Evolutionary conservation across 108 stramenopile genomes (phyloP).

Genomic region (Cyclotella atomus): DNA sequence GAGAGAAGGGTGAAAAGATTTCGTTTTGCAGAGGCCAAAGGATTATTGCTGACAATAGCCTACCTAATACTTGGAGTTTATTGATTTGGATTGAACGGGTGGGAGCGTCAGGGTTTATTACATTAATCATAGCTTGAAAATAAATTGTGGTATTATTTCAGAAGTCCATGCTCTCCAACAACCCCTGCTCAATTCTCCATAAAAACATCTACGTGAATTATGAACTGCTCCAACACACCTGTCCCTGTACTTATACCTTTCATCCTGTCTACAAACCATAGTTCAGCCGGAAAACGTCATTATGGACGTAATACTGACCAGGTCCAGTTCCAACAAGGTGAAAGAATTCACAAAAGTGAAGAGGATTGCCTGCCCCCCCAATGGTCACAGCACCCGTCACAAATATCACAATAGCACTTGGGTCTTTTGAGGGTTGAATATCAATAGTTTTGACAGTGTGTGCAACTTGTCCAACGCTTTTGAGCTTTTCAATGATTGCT

Average conservation of each 20-base stretch:
- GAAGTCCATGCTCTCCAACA: no score
- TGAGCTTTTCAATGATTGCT: conserved; percentile 73
- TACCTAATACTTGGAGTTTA: no score
- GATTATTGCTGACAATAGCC: no score
- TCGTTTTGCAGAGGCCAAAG: not conserved
- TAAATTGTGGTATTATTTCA: no score
- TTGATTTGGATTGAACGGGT: no score
- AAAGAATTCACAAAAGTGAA: conserved; percentile 95
- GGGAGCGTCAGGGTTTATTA: no score
- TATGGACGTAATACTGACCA: conserved; percentile 93
- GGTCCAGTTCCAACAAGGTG: conserved; percentile 88
- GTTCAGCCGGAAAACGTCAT: conserved; percentile 93
- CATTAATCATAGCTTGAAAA: no score
- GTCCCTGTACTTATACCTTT: not conserved
- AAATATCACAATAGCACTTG: conserved; percentile 80
- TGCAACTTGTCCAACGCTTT: conserved; percentile 60
- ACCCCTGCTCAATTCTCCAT: no score
- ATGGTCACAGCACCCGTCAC: conserved; percentile 82
- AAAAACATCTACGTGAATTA: no score
- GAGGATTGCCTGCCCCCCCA: conserved; percentile 92
- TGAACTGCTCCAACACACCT: not conserved
- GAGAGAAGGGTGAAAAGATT: not conserved
- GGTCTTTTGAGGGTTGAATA: conserved; percentile 76
- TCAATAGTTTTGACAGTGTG: conserved; percentile 85
- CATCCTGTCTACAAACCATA: conserved; percentile 77